Evolutionary conservation across 2,329 filamentous ascomycete species (phyloP).

Genomic region (Pseudogymnoascus sp.): DNA sequence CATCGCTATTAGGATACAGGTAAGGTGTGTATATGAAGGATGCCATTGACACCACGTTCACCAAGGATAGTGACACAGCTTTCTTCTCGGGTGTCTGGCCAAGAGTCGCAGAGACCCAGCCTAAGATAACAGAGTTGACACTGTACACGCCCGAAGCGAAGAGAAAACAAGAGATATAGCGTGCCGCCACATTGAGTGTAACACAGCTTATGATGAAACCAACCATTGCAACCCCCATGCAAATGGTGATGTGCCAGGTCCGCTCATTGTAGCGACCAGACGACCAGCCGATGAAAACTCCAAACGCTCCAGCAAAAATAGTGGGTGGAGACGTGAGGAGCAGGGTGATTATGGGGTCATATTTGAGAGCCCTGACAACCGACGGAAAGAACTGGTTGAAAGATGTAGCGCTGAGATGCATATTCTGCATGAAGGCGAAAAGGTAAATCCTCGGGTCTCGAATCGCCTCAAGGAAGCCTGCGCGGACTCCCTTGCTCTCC

Average conservation of each 20-base stretch:
- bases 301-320: slow-evolving; percentile 32
- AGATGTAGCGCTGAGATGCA: slow-evolving; percentile 37
- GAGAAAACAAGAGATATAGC: slow-evolving; percentile 17
- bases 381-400: slow-evolving; percentile 38
- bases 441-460: slow-evolving; percentile 38
- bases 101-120: slow-evolving; percentile 24
- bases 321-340: slow-evolving; percentile 38
- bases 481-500: slow-evolving; percentile 30
- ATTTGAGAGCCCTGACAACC: slow-evolving; percentile 32
- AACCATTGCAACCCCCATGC: slow-evolving; percentile 28
- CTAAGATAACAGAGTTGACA: slow-evolving; percentile 14
- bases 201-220: slow-evolving; percentile 30
- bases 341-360: slow-evolving; percentile 34
- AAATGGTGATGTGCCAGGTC: slow-evolving; percentile 32
- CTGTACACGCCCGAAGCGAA: slow-evolving; percentile 15
- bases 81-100: slow-evolving; percentile 34
- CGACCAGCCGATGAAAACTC: slow-evolving; percentile 34
- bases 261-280: slow-evolving; percentile 34
- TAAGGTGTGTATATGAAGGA: slow-evolving; percentile 34
- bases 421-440: slow-evolving; percentile 40
- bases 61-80: slow-evolving; percentile 30
- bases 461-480: slow-evolving; percentile 36
- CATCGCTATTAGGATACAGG: slow-evolving; percentile 30
- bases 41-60: slow-evolving; percentile 32
- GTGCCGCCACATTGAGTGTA: slow-evolving; percentile 22